These are phyloP conservation scores for Trametes elegans DNA, from an alignment of 768 basidiomycete genomes.

Conservation along the genomic window DNA sequence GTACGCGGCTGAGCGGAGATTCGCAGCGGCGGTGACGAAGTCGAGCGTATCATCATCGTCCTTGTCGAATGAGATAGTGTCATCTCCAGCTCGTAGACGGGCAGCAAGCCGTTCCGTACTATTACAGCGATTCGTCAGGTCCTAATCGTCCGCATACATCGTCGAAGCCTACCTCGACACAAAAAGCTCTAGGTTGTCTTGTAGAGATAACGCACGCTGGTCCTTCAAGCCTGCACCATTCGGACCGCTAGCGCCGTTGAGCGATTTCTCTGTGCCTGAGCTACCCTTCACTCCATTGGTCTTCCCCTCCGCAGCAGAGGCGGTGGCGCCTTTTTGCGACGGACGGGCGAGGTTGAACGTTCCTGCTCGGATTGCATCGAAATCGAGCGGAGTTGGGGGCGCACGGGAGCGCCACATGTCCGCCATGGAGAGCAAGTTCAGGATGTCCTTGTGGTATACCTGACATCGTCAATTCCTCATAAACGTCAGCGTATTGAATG, in stretches of 20 bases:
- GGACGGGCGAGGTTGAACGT: constrained; percentile 47
- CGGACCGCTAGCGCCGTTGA: constrained; percentile 17
- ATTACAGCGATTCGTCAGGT: background rate
- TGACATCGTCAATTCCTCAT: constrained; percentile 30
- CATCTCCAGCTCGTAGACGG: constrained; percentile 63
- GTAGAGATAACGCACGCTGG: constrained; percentile 71
- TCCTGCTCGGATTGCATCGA: constrained; percentile 67
- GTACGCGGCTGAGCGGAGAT: constrained; percentile 88
- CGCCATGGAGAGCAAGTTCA: constrained; percentile 84
- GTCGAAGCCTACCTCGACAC: constrained; percentile 61
- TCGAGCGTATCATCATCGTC: constrained; percentile 97
- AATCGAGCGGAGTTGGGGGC: constrained; percentile 84
- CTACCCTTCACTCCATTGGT: constrained; percentile 21
- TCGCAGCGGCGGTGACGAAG: constrained; percentile 94
- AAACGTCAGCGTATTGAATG: background rate
- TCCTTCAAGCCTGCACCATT: constrained; percentile 60
- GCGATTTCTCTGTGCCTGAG: constrained; percentile 19
- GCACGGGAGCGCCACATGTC: constrained; percentile 96
- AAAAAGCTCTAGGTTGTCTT: constrained; percentile 83
- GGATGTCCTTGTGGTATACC: constrained; percentile 89
- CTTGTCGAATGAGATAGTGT: constrained; percentile 89
- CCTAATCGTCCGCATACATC: background rate
- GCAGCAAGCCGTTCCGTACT: constrained; percentile 81
- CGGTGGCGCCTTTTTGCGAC: constrained; percentile 20
- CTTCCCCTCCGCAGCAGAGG: constrained; percentile 1